Conservation (phyloP, 2,329 filamentous ascomycete species). For the Aspergillus ochraceus region DNA sequence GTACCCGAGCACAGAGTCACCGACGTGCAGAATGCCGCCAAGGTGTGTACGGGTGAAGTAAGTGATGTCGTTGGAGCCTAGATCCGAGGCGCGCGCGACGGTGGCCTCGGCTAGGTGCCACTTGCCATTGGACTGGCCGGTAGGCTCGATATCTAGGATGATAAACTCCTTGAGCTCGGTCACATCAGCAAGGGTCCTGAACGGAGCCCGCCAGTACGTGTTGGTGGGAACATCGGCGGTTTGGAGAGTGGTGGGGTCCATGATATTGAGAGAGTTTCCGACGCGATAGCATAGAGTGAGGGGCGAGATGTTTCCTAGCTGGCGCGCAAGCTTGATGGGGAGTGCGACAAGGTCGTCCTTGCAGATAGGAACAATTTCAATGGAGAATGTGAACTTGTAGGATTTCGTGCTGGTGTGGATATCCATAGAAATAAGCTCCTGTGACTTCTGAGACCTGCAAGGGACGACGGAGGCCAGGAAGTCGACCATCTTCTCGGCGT, state of each 20-base stretch:
- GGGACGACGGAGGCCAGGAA: conserved; percentile 82
- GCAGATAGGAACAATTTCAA: conserved; percentile 89
- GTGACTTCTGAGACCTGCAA: conserved; percentile 76
- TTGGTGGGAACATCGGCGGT: conserved; percentile 79
- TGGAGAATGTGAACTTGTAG: conserved; percentile 92
- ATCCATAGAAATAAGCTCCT: conserved; percentile 92
- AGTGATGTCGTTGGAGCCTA: conserved; percentile 80
- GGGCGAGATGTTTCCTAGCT: conserved; percentile 83
- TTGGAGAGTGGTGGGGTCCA: conserved; percentile 89
- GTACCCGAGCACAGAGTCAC: conserved; percentile 95
- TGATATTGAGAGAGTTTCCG: conserved; percentile 82
- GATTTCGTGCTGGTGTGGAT: conserved; percentile 85
- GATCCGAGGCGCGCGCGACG: conserved; percentile 80
- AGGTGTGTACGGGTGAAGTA: conserved; percentile 92
- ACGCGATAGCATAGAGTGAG: conserved; percentile 83
- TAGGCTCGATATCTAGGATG: conserved; percentile 87
- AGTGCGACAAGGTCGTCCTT: conserved; percentile 96
- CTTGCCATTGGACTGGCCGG: conserved; percentile 73
- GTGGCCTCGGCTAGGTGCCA: conserved; percentile 85
- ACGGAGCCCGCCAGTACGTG: conserved; percentile 89
- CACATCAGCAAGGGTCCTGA: conserved; percentile 78
- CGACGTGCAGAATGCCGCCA: conserved; percentile 78
- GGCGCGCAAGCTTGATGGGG: conserved; percentile 84
- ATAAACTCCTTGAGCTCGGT: conserved; percentile 88
- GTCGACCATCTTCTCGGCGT: conserved; percentile 89